A percentile compares a stretch with the other conserved stretches of the same genome.
Evolutionary conservation across 2,329 filamentous ascomycete genomes (phyloP).

Genomic region (Helminthosporium solani): DNA sequence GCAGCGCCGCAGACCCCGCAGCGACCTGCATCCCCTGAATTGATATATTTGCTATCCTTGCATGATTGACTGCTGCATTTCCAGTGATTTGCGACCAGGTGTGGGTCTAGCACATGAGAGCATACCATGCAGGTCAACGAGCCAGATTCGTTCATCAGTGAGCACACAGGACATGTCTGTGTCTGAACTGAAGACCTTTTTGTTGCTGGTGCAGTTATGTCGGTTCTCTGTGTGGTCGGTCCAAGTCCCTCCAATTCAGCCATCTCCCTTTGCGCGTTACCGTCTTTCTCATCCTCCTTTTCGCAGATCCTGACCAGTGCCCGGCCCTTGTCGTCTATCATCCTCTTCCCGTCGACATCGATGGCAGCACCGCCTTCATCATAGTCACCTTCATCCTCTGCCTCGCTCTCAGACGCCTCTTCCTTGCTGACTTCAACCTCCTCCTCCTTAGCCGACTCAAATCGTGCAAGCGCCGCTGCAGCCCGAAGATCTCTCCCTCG

Average conservation of each 20-base stretch:
- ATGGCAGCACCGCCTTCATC: slow-evolving; percentile 53
- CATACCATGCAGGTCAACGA: slow-evolving; percentile 67
- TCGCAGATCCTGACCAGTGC: slow-evolving; percentile 74
- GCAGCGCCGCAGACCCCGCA: slow-evolving; percentile 66
- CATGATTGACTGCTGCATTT: slow-evolving; percentile 60
- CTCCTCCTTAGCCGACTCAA: slow-evolving; percentile 56
- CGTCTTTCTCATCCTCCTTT: slow-evolving; percentile 57
- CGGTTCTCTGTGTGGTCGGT: neutral
- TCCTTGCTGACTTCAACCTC: slow-evolving; percentile 41
- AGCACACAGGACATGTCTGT: slow-evolving; percentile 63
- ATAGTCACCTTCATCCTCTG: slow-evolving; percentile 38
- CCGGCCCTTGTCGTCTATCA: slow-evolving; percentile 65
- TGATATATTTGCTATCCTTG: slow-evolving; percentile 60
- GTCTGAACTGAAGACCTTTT: neutral
- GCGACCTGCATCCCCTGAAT: slow-evolving; percentile 66
- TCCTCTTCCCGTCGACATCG: slow-evolving; percentile 63
- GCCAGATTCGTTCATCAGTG: slow-evolving; percentile 59
- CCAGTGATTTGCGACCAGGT: slow-evolving; percentile 62
- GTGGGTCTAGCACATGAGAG: slow-evolving; percentile 64
- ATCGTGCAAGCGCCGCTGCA: slow-evolving; percentile 73
- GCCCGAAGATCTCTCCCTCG: slow-evolving; percentile 74
- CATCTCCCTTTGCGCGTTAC: slow-evolving; percentile 56
- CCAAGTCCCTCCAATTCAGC: slow-evolving; percentile 61
- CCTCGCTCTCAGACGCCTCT: slow-evolving; percentile 33
- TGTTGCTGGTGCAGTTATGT: neutral